A percentile compares a stretch with the other conserved stretches of the same genome.
phyloP scores from a whole-genome alignment of 768 basidiomycete genomes.

The Antrodiella citrinella region DNA sequence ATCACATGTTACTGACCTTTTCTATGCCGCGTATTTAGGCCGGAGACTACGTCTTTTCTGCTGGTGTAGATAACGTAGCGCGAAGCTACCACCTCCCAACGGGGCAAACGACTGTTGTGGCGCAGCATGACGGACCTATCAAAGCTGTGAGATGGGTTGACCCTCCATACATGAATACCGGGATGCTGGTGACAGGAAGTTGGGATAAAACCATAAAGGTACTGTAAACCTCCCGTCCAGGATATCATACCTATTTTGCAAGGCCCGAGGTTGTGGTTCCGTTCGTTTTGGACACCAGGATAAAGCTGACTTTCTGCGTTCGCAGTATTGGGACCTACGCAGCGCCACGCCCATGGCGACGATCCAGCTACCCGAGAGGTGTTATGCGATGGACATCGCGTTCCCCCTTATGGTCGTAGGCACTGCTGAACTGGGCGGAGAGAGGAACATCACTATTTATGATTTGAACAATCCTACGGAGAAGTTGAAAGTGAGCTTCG shows the following conservation, averaged over 20 bases:
- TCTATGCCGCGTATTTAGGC: constrained; percentile 41
- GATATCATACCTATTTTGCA: no score
- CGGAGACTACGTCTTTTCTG: constrained; percentile 84
- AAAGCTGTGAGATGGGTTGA: constrained; percentile 79
- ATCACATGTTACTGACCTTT: background rate
- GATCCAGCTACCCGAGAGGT: constrained; percentile 78
- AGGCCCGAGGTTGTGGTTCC: no score
- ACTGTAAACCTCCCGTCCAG: no score
- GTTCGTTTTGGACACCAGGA: no score
- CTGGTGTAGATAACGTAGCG: constrained; percentile 91
- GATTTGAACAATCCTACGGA: constrained; percentile 77
- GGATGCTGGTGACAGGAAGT: constrained; percentile 87
- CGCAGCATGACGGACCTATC: constrained; percentile 85
- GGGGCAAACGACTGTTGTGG: constrained; percentile 74
- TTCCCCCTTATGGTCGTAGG: constrained; percentile 84
- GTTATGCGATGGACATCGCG: constrained; percentile 78
- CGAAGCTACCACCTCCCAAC: constrained; percentile 86
- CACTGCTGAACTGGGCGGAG: constrained; percentile 47
- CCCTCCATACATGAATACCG: constrained; percentile 45
- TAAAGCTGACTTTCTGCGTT: background rate
- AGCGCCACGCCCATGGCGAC: constrained; percentile 65
- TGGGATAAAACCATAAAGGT: constrained; percentile 99
- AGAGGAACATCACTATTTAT: constrained; percentile 83
- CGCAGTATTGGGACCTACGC: constrained; percentile 88
- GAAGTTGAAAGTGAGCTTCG: constrained; percentile 52